Conservation (phyloP, 805 yeast species). For the Candida pseudofarinosa region DNA sequence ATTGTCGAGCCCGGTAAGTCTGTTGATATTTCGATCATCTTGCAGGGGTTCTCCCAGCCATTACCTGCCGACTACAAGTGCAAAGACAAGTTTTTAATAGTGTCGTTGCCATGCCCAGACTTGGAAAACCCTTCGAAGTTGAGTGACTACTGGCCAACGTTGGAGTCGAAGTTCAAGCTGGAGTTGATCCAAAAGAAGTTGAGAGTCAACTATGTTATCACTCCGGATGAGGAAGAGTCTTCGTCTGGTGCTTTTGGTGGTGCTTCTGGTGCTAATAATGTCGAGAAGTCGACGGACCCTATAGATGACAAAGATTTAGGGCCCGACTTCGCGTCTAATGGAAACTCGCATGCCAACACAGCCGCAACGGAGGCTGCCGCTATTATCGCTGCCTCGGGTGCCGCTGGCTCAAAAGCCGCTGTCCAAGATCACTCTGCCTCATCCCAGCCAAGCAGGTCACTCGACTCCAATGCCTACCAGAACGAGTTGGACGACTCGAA, state of each 20-base stretch:
- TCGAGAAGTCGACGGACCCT: neutral
- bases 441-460: constrained; percentile 6
- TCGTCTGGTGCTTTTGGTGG: constrained; percentile 9
- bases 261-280: constrained; percentile 1
- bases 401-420: constrained; percentile 11
- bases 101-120: constrained; percentile 73
- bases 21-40: constrained; percentile 72
- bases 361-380: neutral
- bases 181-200: constrained; percentile 60
- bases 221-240: constrained; percentile 14
- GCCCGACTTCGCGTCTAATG: neutral
- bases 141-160: constrained; percentile 69
- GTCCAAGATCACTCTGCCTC: constrained; percentile 14
- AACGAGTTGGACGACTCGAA: constrained; percentile 37
- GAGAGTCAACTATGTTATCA: constrained; percentile 53
- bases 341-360: neutral
- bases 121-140: constrained; percentile 53
- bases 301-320: neutral
- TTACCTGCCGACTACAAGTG: constrained; percentile 72
- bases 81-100: constrained; percentile 89
- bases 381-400: constrained; percentile 1
- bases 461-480: constrained; percentile 14
- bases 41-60: constrained; percentile 77
- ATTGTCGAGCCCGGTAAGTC: constrained; percentile 70
- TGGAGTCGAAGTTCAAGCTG: constrained; percentile 56